phyloP scores from a whole-genome alignment of 495 filamentous ascomycete genomes.

The Bacidia gigantensis region DNA sequence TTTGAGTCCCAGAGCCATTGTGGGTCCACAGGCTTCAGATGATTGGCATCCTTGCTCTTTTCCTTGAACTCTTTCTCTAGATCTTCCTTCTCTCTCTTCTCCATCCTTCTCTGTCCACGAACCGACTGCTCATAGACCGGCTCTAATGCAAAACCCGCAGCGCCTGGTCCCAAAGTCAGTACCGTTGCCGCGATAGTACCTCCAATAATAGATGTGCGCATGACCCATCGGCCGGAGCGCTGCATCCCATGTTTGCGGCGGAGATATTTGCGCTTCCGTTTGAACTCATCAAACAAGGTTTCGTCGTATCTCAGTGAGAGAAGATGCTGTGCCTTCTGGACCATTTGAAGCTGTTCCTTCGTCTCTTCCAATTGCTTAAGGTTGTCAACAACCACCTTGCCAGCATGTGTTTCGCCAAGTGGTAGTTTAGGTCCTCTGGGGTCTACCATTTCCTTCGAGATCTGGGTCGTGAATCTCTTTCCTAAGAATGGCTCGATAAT shows the following conservation, averaged over 20 bases:
- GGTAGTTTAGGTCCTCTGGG: constrained; percentile 5
- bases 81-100: background rate
- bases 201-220: constrained; percentile 6
- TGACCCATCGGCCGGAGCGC: constrained; percentile 7
- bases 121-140: constrained; percentile 5
- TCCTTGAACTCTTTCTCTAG: constrained; percentile 6
- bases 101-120: background rate
- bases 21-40: background rate
- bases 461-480: constrained; percentile 5
- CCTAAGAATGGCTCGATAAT: constrained; percentile 11
- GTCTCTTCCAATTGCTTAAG: constrained; percentile 1
- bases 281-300: constrained; percentile 10
- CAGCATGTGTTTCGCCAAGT: constrained; percentile 13
- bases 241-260: constrained; percentile 2
- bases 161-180: constrained; percentile 11
- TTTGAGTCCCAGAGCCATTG: constrained; percentile 4
- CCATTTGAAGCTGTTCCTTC: background rate
- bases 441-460: constrained; percentile 11
- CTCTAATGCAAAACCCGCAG: constrained; percentile 8
- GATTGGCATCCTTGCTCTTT: background rate
- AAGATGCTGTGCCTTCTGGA: background rate
- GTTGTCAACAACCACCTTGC: constrained; percentile 8
- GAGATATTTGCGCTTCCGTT: constrained; percentile 6
- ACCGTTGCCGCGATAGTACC: constrained; percentile 8
- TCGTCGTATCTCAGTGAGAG: constrained; percentile 8